These are phyloP conservation scores for Phaeosphaeriaceae sp. DNA, from an alignment of 2,329 filamentous ascomycete species.

Conservation along the genomic window DNA sequence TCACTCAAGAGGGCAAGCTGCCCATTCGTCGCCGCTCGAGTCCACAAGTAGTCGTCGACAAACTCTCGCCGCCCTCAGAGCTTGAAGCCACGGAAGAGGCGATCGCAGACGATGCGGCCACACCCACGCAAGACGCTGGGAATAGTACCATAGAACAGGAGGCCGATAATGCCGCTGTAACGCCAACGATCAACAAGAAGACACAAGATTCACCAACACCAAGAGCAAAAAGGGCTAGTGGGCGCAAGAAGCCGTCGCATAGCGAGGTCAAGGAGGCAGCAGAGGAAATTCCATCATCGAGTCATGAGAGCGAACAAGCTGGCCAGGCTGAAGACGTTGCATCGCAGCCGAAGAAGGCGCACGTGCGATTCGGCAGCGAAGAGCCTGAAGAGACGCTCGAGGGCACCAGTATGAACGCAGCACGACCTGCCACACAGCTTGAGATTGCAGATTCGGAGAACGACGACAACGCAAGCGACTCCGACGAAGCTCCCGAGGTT, in stretches of 20 bases:
- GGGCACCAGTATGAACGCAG: constrained; percentile 9
- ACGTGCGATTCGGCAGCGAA: constrained; percentile 46
- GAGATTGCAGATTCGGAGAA: constrained; percentile 18
- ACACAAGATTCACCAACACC: constrained; percentile 35
- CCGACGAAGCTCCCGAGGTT: constrained; percentile 49
- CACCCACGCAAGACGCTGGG: constrained; percentile 22
- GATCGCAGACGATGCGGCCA: constrained; percentile 15
- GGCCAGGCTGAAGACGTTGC: constrained; percentile 24
- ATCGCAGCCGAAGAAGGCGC: constrained; percentile 25
- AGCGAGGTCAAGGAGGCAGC: constrained; percentile 1
- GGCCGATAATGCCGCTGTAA: constrained; percentile 30
- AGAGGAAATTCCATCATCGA: constrained; percentile 37
- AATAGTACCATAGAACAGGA: constrained; percentile 31
- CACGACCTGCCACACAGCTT: constrained; percentile 12
- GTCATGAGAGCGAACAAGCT: constrained; percentile 33
- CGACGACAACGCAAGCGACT: constrained; percentile 40
- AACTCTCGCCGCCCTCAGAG: constrained; percentile 16
- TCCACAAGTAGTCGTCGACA: constrained; percentile 29
- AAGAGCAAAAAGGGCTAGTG: constrained; percentile 14
- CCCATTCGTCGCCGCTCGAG: constrained; percentile 31
- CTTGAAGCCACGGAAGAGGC: constrained; percentile 8
- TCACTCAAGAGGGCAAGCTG: constrained; percentile 16
- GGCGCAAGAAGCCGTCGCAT: constrained; percentile 20
- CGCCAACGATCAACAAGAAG: constrained; percentile 29
- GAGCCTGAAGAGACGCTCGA: constrained; percentile 28